Evolutionary conservation across 208 protist genomes (phyloP).

Genomic region (Leishmania lainsoni): DNA sequence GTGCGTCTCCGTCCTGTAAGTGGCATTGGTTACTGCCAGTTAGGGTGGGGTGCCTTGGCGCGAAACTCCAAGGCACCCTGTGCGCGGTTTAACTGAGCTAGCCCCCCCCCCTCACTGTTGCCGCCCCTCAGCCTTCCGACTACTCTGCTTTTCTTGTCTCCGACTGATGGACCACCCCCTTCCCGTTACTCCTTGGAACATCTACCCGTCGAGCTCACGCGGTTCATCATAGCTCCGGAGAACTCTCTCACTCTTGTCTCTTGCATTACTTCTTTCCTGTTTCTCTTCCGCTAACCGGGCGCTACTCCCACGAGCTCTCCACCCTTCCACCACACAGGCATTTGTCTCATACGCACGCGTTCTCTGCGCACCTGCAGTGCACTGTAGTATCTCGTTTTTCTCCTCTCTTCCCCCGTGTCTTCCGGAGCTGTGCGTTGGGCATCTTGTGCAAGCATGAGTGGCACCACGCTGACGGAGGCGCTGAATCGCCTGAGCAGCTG

Average conservation of each 20-base stretch:
- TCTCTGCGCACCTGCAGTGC: background rate
- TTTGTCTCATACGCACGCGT: background rate
- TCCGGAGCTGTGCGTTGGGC: background rate
- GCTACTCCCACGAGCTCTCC: background rate
- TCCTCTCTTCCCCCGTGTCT: background rate
- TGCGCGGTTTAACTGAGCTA: background rate
- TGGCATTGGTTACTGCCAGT: background rate
- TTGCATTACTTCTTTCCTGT: background rate
- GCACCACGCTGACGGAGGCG: background rate
- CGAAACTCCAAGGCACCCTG: background rate
- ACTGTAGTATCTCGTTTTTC: background rate
- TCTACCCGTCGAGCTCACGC: background rate
- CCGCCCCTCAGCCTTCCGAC: too few species aligned
- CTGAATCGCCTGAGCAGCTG: slow-evolving; percentile 20
- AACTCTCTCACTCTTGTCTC: background rate
- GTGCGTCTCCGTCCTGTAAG: background rate
- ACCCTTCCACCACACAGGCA: background rate
- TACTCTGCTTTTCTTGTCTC: background rate
- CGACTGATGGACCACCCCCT: background rate
- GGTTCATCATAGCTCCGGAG: background rate
- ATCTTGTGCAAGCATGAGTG: background rate
- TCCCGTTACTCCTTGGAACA: background rate
- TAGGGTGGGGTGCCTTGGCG: too few species aligned
- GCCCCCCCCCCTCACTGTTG: background rate
- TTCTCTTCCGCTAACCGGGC: background rate